Evolutionary conservation across 2,329 filamentous ascomycete genomes (phyloP).

Genomic region (Penicillium sp.): DNA sequence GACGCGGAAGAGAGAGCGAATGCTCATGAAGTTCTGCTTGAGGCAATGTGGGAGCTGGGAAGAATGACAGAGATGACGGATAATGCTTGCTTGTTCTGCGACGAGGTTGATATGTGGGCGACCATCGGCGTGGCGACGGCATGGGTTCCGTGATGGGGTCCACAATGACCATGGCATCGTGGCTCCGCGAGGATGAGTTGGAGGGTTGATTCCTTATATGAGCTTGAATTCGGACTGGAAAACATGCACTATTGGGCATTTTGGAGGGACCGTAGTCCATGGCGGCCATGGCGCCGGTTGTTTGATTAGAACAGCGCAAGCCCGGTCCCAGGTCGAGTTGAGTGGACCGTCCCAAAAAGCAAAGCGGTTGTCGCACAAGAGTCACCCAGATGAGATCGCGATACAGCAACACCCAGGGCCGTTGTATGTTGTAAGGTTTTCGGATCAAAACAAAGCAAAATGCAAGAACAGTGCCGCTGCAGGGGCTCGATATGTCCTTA

Average conservation of each 20-base stretch:
- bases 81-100: constrained; percentile 35
- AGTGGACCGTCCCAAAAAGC: constrained; percentile 17
- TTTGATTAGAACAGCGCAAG: constrained; percentile 8
- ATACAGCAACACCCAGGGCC: constrained; percentile 13
- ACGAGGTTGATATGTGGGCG: constrained; percentile 31
- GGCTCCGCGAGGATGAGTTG: constrained; percentile 21
- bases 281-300: constrained; percentile 32
- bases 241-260: constrained; percentile 26
- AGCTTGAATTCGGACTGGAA: constrained; percentile 24
- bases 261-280: constrained; percentile 32
- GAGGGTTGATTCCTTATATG: constrained; percentile 27
- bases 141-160: constrained; percentile 24
- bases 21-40: constrained; percentile 35
- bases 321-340: constrained; percentile 12
- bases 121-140: constrained; percentile 30
- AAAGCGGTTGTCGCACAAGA: constrained; percentile 25
- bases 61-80: constrained; percentile 38
- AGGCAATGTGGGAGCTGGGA: constrained; percentile 32
- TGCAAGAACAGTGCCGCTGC: constrained; percentile 13
- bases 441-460: constrained; percentile 20
- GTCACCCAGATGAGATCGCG: constrained; percentile 23
- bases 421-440: background rate
- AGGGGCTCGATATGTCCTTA: constrained; percentile 34
- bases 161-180: constrained; percentile 18
- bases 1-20: constrained; percentile 27